A percentile compares a stretch with the other conserved stretches of the same genome.
phyloP scores from a whole-genome alignment of 805 yeast genomes.

The Zygotorulaspora danielsina region DNA sequence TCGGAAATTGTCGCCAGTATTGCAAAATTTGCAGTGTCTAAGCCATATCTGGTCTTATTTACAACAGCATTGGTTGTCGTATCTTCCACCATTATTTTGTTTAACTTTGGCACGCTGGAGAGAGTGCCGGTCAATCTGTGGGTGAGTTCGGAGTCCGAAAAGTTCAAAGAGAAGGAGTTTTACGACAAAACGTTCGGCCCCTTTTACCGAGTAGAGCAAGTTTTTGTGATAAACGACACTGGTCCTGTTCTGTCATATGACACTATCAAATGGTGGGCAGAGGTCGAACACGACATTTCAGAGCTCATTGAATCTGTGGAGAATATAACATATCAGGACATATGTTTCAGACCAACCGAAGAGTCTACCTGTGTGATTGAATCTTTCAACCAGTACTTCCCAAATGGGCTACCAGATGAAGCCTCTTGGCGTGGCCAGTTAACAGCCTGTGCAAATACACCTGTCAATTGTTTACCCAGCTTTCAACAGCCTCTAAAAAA shows the following conservation, averaged over 20 bases:
- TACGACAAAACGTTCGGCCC: conserved; percentile 86
- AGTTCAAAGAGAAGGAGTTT: conserved; percentile 58
- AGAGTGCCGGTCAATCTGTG: conserved; percentile 78
- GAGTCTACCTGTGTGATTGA: conserved; percentile 74
- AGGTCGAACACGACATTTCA: conserved; percentile 58
- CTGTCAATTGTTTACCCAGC: conserved; percentile 83
- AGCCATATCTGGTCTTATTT: conserved; percentile 52
- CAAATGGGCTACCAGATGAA: conserved; percentile 51
- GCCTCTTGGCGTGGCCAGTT: conserved; percentile 52
- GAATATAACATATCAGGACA: conserved; percentile 46
- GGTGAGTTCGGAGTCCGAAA: conserved; percentile 78
- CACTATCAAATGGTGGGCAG: conserved; percentile 82
- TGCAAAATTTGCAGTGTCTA: conserved; percentile 57
- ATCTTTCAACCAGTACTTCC: conserved; percentile 84
- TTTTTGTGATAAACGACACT: conserved; percentile 64
- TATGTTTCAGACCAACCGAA: conserved; percentile 81
- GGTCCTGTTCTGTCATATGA: conserved; percentile 69
- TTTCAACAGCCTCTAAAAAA: conserved; percentile 87
- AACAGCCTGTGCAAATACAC: conserved; percentile 62
- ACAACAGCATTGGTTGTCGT: conserved; percentile 37
- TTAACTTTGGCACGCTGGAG: conserved; percentile 55
- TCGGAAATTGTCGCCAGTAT: conserved; percentile 42
- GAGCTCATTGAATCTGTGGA: conserved; percentile 31
- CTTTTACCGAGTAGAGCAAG: conserved; percentile 83
- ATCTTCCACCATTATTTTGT: conserved; percentile 37